Evolutionary conservation across 257 asterid species (phyloP).

Genomic region (Primulina tabacum): DNA sequence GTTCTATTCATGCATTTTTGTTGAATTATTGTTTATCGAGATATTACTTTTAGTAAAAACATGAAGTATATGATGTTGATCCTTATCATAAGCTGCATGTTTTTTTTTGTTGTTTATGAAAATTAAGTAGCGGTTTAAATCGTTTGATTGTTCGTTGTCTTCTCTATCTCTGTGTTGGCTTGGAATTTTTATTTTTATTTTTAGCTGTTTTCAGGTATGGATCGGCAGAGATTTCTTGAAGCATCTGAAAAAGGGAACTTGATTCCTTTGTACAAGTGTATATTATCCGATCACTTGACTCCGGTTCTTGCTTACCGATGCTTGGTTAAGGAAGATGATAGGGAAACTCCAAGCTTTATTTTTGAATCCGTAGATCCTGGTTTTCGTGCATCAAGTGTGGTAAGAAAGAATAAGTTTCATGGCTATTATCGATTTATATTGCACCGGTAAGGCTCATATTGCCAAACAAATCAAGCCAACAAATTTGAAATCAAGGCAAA

Average conservation of each 20-base stretch:
- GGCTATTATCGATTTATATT: too few species aligned
- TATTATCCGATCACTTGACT: slow-evolving; percentile 50
- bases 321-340: slow-evolving; percentile 65
- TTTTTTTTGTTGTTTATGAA: background rate
- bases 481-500: too few species aligned
- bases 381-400: slow-evolving; percentile 55
- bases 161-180: too few species aligned
- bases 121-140: background rate
- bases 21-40: background rate
- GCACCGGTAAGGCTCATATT: too few species aligned
- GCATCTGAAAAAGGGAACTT: slow-evolving; percentile 52
- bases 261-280: slow-evolving; percentile 43
- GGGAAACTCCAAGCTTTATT: slow-evolving; percentile 84
- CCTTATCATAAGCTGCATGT: background rate
- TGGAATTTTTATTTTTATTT: too few species aligned
- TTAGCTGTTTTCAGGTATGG: slow-evolving; percentile 40
- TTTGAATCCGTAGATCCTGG: slow-evolving; percentile 92
- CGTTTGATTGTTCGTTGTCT: background rate
- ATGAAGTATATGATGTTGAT: too few species aligned
- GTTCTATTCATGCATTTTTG: background rate
- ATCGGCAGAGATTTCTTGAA: slow-evolving; percentile 56
- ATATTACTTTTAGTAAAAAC: background rate
- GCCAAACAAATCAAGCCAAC: too few species aligned
- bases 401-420: slow-evolving; percentile 30
- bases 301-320: slow-evolving; percentile 55